Conservation (phyloP, 2,329 filamentous ascomycete species). For the Pestalotiopsis sp. region DNA sequence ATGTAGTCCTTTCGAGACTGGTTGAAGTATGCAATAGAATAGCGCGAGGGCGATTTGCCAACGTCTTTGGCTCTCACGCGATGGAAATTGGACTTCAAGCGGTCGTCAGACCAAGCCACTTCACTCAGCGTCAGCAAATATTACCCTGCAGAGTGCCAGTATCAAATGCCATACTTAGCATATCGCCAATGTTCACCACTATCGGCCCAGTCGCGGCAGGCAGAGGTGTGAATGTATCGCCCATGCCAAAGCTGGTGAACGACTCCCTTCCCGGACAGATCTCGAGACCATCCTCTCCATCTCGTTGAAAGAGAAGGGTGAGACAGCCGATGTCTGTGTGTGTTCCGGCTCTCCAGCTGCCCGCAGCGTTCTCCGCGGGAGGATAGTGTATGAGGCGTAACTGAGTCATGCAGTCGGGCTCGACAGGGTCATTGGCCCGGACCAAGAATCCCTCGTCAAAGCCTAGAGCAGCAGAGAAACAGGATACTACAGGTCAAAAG, state of each 20-base stretch:
- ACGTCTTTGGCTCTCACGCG: background rate
- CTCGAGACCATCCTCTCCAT: conserved; percentile 2
- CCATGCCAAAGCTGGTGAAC: background rate
- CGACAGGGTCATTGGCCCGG: background rate
- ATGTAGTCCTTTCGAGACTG: conserved; percentile 1
- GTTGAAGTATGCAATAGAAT: conserved; percentile 6
- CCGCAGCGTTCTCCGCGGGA: background rate
- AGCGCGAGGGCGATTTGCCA: background rate
- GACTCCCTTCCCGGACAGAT: conserved; percentile 1
- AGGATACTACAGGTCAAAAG: background rate
- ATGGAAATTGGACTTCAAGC: conserved; percentile 7
- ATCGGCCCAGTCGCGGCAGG: background rate
- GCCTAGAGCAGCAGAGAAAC: background rate
- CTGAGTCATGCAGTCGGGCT: background rate
- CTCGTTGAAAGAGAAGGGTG: conserved; percentile 1
- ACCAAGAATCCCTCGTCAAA: background rate
- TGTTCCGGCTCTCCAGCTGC: background rate
- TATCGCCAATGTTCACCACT: conserved; percentile 2
- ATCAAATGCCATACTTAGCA: background rate
- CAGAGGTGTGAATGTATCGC: conserved; percentile 2
- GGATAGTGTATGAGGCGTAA: background rate
- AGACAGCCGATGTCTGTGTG: conserved; percentile 1
- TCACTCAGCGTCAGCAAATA: background rate
- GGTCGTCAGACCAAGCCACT: conserved; percentile 7
- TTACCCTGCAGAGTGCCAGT: too few species aligned